Evolutionary conservation across 805 yeast genomes (phyloP), one percentile per base, ranked within the genome.

Genomic region (Candida orba): DNA sequence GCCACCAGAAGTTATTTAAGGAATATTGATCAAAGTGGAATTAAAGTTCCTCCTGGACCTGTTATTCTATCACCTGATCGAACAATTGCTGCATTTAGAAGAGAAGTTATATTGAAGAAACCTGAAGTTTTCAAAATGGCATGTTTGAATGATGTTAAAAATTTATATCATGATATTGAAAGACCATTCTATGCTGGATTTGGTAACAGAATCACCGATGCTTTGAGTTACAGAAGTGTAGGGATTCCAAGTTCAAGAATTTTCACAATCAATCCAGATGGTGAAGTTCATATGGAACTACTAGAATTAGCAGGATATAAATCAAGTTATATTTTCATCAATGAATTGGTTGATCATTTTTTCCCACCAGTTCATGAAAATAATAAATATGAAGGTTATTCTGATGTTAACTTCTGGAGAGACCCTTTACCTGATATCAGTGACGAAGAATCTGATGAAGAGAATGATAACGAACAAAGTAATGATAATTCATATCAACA

Each of bases 61-160:
- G 99, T 93, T 12, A 88, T 93, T 36, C 67, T 93, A 41, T 85
- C 95, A 31, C 99, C 99, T 0, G 99, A 93, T 64, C 66, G 99
- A 53, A 91, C 98, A 0, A 87, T 93, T 69, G 98, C 98, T 4
- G 99, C 99, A 0, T 67, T 93, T 43, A 76, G 77, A 54, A 73
- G 99, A 50, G 99, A 93, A 60, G 95, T 93, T 24, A 91, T 93
- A 37, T 66, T 91, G 58, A 87, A 90, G 52, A 91, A 91, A 59
- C 99, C 99, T 0, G 98, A 93, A 63, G 93, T 93, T n/a, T 93
- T 93, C 71, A 93, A 93, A 58, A 93, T 93, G 90, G 95, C 99
- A 1, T 91, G 98, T 63, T 68, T 93, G 48, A 79, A 82, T 43
- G 99, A 93, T 66, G 81, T 93, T 47, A 78, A 79, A 56, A 75